Base-by-base conservation (phyloP, 2,329 filamentous ascomycete species). In the Epichloe festucae region DNA sequence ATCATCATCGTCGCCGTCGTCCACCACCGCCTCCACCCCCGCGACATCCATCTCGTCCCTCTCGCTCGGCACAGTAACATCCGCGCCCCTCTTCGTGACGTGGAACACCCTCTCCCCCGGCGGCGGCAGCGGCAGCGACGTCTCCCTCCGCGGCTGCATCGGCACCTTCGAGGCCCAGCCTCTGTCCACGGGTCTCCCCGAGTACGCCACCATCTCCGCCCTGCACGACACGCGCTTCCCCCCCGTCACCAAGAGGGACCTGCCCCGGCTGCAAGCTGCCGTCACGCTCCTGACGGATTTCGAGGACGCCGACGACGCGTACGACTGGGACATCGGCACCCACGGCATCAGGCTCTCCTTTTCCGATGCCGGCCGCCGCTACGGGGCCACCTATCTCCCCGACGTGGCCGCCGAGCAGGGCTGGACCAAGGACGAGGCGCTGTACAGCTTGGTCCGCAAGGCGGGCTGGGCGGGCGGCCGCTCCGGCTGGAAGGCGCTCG, bases 311-410 rank as follows among this genome's bases (percentile, higher is more conserved):
- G 73, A 74, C 36, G 78, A 87, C 60, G 72, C 85, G 2, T 74
- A 90, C 68, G 89, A 95, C 68, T 98, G 93, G 93, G 78, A 79
- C 27, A 69, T 98, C 17, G 93, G 91, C 55, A 79, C 74, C 2
- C 93, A 98, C 67, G 93, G 93, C 3, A 74, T 97, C 47, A 82
- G 89, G 43, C 89, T 98, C 58, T 84, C 81, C 48, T 97, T 98
- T 69, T 74, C 75, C n/a, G 75, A 88, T 59, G 77, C 82, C 57
- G 82, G 82, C 15, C 77, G 82, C 48, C 79, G 85, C 46, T 89
- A 88, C 63, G 87, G 89, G 15, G 79, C 89, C 1, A 96, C 93
- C 0, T 98, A 97, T 63, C 76, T 98, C 14, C 93, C 93, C 0
- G 88, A 96, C 64, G 89, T 98, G 5, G 86, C 91, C 10, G 73